Percentiles rank a stretch among this genome's conserved stretches.
These are phyloP conservation scores for Alternaria angustiovoidea DNA, from an alignment of 2,329 filamentous ascomycete genomes.

Conservation along the genomic window DNA sequence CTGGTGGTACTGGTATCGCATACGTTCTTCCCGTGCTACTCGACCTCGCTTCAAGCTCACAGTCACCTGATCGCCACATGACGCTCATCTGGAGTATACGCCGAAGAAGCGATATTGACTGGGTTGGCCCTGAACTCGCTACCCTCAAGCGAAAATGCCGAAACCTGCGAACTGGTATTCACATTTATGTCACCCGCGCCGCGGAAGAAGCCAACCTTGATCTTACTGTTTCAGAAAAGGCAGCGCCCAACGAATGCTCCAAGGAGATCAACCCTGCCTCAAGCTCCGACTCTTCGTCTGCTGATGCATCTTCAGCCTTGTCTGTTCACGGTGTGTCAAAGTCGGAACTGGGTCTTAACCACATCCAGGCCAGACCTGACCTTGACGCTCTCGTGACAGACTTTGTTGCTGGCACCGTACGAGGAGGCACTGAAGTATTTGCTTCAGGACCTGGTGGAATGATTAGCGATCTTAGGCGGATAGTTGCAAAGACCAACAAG, in stretches of 20 bases:
- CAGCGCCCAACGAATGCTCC: constrained; percentile 21
- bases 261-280: constrained; percentile 36
- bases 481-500: constrained; percentile 42
- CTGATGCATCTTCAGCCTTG: constrained; percentile 33
- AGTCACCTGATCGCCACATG: constrained; percentile 36
- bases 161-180: constrained; percentile 37
- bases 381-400: constrained; percentile 29
- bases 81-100: constrained; percentile 49
- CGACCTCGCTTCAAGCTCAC: constrained; percentile 34
- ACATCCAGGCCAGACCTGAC: constrained; percentile 35
- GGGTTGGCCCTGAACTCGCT: constrained; percentile 48
- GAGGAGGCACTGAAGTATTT: constrained; percentile 41
- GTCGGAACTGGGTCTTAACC: constrained; percentile 36
- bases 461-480: constrained; percentile 45
- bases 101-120: constrained; percentile 43
- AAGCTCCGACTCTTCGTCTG: constrained; percentile 24
- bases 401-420: constrained; percentile 34
- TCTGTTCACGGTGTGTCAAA: constrained; percentile 42
- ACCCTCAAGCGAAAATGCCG: constrained; percentile 38
- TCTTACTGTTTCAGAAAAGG: constrained; percentile 30
- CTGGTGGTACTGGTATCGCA: constrained; percentile 50
- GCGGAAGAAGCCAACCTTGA: constrained; percentile 30
- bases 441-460: constrained; percentile 44
- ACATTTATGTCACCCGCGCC: constrained; percentile 46
- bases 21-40: constrained; percentile 50